Conservation (phyloP, 2,329 filamentous ascomycete species). For the Trichoderma sp. region DNA sequence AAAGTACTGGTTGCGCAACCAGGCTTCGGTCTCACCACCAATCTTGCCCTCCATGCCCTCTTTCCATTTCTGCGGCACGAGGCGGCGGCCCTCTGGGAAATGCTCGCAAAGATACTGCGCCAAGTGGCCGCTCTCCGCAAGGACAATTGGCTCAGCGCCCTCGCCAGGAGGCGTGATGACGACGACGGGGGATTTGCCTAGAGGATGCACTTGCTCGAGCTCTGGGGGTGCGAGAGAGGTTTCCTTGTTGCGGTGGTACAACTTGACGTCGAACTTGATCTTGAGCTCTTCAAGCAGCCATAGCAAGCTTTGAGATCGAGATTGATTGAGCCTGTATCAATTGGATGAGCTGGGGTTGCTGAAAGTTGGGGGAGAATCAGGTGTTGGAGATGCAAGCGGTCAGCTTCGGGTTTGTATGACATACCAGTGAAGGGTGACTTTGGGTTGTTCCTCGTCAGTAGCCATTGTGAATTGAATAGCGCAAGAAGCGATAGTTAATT, state of each 20-base stretch:
- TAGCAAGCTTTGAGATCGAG: conserved; percentile 76
- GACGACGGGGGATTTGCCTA: conserved; percentile 84
- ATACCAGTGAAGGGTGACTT: conserved; percentile 64
- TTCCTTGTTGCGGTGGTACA: conserved; percentile 65
- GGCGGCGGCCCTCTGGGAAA: conserved; percentile 42
- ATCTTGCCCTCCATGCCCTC: conserved; percentile 56
- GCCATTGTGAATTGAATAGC: conserved; percentile 5
- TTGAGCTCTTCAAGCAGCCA: conserved; percentile 85
- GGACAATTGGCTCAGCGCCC: conserved; percentile 49
- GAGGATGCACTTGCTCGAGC: conserved; percentile 73
- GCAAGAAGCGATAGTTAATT: background rate
- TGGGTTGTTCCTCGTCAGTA: conserved; percentile 39
- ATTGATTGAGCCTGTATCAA: conserved; percentile 69
- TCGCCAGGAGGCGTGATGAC: conserved; percentile 51
- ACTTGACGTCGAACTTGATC: conserved; percentile 73
- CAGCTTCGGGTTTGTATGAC: conserved; percentile 17
- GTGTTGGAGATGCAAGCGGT: background rate
- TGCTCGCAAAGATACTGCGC: conserved; percentile 77
- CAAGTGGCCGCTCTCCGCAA: conserved; percentile 82
- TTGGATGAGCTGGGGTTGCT: background rate
- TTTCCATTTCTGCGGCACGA: conserved; percentile 54
- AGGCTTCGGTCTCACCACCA: conserved; percentile 60
- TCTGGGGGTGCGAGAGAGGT: conserved; percentile 71
- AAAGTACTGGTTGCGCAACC: conserved; percentile 61
- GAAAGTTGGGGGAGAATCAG: background rate